Percentiles rank a stretch among this genome's conserved stretches.
These are phyloP conservation scores for Colletotrichum sp. DNA, from an alignment of 2,329 filamentous ascomycete genomes.

Conservation along the genomic window DNA sequence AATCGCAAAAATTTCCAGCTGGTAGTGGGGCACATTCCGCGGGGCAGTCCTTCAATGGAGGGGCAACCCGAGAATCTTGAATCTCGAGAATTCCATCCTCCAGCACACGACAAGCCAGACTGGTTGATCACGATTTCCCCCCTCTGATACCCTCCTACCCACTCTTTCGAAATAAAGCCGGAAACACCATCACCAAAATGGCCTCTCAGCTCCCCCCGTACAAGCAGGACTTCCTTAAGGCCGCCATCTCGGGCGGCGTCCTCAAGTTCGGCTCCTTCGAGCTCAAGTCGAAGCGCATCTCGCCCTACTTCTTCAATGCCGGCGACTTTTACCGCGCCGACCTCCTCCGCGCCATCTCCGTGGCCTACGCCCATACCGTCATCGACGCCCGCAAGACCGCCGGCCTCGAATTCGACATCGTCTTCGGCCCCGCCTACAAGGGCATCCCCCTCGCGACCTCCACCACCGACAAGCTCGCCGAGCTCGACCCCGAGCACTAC, in stretches of 20 bases:
- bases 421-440: slow-evolving; percentile 97
- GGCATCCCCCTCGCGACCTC: slow-evolving; percentile 89
- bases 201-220: slow-evolving; percentile 58
- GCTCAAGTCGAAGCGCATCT: slow-evolving; percentile 89
- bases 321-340: slow-evolving; percentile 85
- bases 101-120: slow-evolving; percentile 10
- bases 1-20: not conserved
- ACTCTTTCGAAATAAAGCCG: not conserved
- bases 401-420: slow-evolving; percentile 73
- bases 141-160: not conserved
- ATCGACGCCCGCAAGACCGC: slow-evolving; percentile 48
- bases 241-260: slow-evolving; percentile 71
- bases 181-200: slow-evolving; percentile 35
- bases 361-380: slow-evolving; percentile 78
- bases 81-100: slow-evolving; percentile 1
- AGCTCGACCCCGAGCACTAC: slow-evolving; percentile 70
- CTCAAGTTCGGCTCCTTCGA: slow-evolving; percentile 85
- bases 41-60: slow-evolving; percentile 15
- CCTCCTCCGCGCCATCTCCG: slow-evolving; percentile 77
- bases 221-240: slow-evolving; percentile 76
- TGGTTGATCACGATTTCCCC: not conserved
- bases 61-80: not conserved
- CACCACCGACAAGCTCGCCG: slow-evolving; percentile 76
- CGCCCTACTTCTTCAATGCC: slow-evolving; percentile 98
- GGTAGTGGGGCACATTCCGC: slow-evolving; percentile 11